phyloP scores from a whole-genome alignment of 2,329 filamentous ascomycete genomes.

The Daldinia sp. region DNA sequence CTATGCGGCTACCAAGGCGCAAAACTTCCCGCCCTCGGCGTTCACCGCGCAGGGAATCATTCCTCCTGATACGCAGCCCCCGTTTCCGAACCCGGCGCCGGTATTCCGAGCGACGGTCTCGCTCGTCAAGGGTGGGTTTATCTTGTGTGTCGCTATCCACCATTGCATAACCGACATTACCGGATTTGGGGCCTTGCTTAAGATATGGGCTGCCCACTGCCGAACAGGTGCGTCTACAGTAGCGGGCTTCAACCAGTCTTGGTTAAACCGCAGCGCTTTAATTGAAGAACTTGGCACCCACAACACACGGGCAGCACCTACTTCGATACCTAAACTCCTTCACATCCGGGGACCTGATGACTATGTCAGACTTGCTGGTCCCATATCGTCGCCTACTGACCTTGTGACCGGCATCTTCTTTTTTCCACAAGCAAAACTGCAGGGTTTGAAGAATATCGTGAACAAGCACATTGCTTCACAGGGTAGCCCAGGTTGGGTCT shows the following conservation, averaged over 20 bases:
- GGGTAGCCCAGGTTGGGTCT: constrained; percentile 38
- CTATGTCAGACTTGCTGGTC: not conserved
- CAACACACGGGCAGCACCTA: not conserved
- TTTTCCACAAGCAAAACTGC: constrained; percentile 36
- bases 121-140: constrained; percentile 37
- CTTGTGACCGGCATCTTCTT: constrained; percentile 40
- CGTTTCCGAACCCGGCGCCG: constrained; percentile 33
- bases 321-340: constrained; percentile 36
- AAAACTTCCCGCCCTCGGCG: constrained; percentile 38
- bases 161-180: constrained; percentile 45
- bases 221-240: constrained; percentile 25
- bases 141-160: constrained; percentile 43
- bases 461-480: constrained; percentile 30
- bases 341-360: constrained; percentile 24
- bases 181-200: constrained; percentile 42
- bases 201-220: constrained; percentile 44
- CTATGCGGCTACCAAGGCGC: constrained; percentile 36
- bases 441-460: constrained; percentile 33
- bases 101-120: constrained; percentile 41
- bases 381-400: constrained; percentile 1
- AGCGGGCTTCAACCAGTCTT: constrained; percentile 32
- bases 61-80: constrained; percentile 34
- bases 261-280: constrained; percentile 36
- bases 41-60: constrained; percentile 32
- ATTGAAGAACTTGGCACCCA: not conserved